Percentiles rank a stretch among this genome's conserved stretches.
Conservation (phyloP, 306 rosid species). For the Rosa lucieae region DNA sequence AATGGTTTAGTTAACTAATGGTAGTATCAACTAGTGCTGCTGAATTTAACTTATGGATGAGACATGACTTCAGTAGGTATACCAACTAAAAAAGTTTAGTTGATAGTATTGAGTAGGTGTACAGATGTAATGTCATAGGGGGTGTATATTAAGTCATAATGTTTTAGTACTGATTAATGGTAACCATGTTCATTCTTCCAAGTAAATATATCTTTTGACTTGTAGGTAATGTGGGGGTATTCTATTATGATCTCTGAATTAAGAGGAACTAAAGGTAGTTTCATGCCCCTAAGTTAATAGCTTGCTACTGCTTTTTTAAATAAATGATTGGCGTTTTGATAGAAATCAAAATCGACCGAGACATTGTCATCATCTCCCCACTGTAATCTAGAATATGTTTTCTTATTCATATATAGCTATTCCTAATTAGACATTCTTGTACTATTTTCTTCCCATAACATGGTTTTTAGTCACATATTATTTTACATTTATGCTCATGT, state of each 20-base stretch:
- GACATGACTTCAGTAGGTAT: slow-evolving; percentile 2
- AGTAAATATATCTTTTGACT: slow-evolving; percentile 97
- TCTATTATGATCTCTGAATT: slow-evolving; percentile 99
- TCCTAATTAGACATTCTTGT: background rate
- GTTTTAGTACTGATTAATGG: slow-evolving; percentile 59
- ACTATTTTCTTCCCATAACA: slow-evolving; percentile 1
- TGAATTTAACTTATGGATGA: background rate
- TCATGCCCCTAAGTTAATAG: slow-evolving; percentile 78
- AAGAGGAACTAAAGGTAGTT: slow-evolving; percentile 99
- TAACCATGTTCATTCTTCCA: slow-evolving; percentile 87
- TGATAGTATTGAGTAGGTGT: slow-evolving; percentile 7
- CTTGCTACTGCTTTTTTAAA: slow-evolving; percentile 47
- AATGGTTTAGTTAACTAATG: background rate
- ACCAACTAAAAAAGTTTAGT: background rate
- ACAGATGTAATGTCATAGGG: slow-evolving; percentile 23
- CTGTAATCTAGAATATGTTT: background rate
- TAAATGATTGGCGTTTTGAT: slow-evolving; percentile 45
- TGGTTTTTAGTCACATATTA: background rate
- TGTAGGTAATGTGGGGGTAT: slow-evolving; percentile 99
- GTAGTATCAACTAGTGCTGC: too few species aligned
- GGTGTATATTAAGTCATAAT: slow-evolving; percentile 31
- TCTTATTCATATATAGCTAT: background rate
- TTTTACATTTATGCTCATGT: background rate
- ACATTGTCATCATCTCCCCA: slow-evolving; percentile 20
- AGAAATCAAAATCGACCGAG: slow-evolving; percentile 23